Evolutionary conservation across 2,329 filamentous ascomycete species (phyloP).

Genomic region (Nannizziopsis barbatae): DNA sequence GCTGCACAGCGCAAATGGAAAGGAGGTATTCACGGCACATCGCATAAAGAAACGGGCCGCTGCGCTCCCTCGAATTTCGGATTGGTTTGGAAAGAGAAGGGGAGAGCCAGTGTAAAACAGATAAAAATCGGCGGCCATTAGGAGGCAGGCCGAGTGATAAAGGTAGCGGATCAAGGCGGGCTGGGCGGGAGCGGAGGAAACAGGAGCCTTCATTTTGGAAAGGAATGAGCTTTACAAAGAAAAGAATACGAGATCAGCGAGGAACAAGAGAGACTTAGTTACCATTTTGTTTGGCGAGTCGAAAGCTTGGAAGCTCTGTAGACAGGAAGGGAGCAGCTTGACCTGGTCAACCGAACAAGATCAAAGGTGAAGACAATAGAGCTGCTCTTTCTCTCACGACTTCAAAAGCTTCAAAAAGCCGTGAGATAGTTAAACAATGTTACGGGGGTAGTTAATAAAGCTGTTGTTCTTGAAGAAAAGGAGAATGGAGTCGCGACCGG

Average conservation of each 20-base stretch:
- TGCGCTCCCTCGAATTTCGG: slow-evolving; percentile 9
- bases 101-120: slow-evolving; percentile 15
- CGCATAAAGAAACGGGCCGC: slow-evolving; percentile 14
- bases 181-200: slow-evolving; percentile 5
- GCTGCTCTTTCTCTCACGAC: too few species aligned
- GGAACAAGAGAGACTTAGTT: neutral
- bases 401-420: too few species aligned
- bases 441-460: too few species aligned
- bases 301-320: neutral
- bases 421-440: too few species aligned
- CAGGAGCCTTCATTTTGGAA: slow-evolving; percentile 1
- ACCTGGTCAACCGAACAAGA: too few species aligned
- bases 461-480: too few species aligned
- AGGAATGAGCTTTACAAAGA: neutral
- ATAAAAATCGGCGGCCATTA: slow-evolving; percentile 12
- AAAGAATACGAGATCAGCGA: neutral
- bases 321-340: too few species aligned
- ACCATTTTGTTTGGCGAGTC: neutral
- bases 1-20: slow-evolving; percentile 9
- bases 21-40: slow-evolving; percentile 7
- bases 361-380: too few species aligned
- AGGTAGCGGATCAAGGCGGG: slow-evolving; percentile 14
- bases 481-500: too few species aligned
- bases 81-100: slow-evolving; percentile 13
- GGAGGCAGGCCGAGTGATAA: slow-evolving; percentile 11